Base-by-base conservation (phyloP, 2,329 filamentous ascomycete species). In the Phoma sp. region DNA sequence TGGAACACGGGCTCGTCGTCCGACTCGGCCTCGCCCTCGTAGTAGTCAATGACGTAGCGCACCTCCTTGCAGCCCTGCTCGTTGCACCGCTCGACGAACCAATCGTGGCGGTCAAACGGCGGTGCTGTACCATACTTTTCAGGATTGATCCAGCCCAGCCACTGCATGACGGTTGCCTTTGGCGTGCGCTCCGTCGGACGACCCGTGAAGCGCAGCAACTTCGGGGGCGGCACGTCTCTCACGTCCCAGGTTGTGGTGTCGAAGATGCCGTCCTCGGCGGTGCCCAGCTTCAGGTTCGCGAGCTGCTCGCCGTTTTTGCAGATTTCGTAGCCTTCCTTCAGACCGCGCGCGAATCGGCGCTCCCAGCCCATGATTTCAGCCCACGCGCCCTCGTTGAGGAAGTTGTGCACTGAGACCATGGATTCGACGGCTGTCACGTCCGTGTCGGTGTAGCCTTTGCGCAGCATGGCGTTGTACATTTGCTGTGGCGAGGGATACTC, bases 351-450 rank as follows among this genome's bases (percentile, higher is more conserved):
- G 72, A 98, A 99, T 47, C 93, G 86, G 50, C 87, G 84, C 80
- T 99, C 95, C 93, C 93, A 98, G 34, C 89, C 90, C 61, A 95
- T 84, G 69, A 99, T 96, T 81, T 99, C 95, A 15, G 85, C 84
- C 95, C 95, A 99, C 7, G 95, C 95, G 60, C 95, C 95, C 75
- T 99, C 95, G 74, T 99, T 99, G 54, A 99, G 77, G 69, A 97
- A 98, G 77, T 99, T 99, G 81, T 99, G 95, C 10, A 98, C 92
- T 0, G 92, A 90, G 5, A 99, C 95, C 95, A 99, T 99, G 69
- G 89, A 88, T 77, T 97, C 93, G 12, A 99, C 93, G 3, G 93
- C 92, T 17, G 93, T 95, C 48, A 92, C 85, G 50, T 96, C 93
- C 0, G 95, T 98, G 73, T 98, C 93, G 0, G 90, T 92, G 77